Evolutionary conservation across 2,329 filamentous ascomycete genomes (phyloP), one percentile per base, ranked within the genome.

Genomic region (Lecanicillium sp.): DNA sequence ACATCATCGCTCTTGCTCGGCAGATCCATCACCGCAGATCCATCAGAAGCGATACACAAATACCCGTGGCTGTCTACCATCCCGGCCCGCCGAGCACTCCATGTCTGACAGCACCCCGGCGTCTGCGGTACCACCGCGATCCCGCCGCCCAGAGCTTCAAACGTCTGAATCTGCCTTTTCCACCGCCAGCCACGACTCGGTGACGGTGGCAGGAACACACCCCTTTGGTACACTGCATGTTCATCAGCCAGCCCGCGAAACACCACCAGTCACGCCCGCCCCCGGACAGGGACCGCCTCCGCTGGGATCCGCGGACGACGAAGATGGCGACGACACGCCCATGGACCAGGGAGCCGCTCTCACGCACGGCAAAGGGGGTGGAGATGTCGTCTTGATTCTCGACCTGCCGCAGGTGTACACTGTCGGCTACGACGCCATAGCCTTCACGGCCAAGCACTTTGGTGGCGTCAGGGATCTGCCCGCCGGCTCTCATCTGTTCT

Each of bases 401-500:
- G 67, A 68, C 39, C 56, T 80, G 10, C 73, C 74, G 1, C 54
- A 64, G 2, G 55, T 62, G 28, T 71, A 72, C 41, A 71, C 65
- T 3, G 56, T 81, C 14, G 74, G 74, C 32, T 73, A 70, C 47
- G 74, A 79, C 48, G 59, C 65, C 3, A 53, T 69, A 33, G 68
- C 68, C 2, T 65, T 75, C 44, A 68, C 63, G 13, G 63, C 64
- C 5, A 59, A 56, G 29, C 55, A 65, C 17, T 74, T 79, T 46
- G 58, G 60, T 7, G 77, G 77, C 15, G 62, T 81, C 41, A 67
- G 66, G 17, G 64, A 74, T 39, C 60, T 81, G 18, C 73, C 75
- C 0, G 51, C 61, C 0, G 78, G 78, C 0, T 54, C 69, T 12
- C 78, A 81, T 51, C 71, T 81, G 42, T 61, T 80, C 41, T 81